Evolutionary conservation across 768 basidiomycete genomes (phyloP), one percentile per base, ranked within the genome.

Genomic region (Mycena belliarum): DNA sequence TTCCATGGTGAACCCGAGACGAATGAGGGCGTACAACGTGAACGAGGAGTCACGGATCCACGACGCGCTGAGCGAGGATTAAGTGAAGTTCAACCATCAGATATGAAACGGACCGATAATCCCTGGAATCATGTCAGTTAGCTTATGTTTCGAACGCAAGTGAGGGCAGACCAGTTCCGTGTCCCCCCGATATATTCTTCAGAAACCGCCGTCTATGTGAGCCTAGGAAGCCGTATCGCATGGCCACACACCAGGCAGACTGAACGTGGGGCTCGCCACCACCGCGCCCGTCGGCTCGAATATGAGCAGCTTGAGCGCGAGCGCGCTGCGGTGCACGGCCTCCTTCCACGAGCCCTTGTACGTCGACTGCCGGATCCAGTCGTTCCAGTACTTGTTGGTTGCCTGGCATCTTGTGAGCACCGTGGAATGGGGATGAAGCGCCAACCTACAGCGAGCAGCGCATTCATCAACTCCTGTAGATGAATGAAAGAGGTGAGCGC

Each of bases 21-120:
- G 82, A 55, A 98, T 88, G 37, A 98, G 80, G 0, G 95, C 96
- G 67, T 98, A 99, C 6, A 98, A 81, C 1, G 93, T 94, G 78
- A 99, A 99, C 0, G 91, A 92, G 0, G 94, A 88, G 68, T 99
- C 96, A n/a, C 96, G 87, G 66, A 98, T 93, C 91, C 91, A 93
- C 1, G 89, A 91, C 4, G 86, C 87, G 21, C 89, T 89, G 59
- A 24, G 51, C 7, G 29, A 12, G 29, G 7, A 32, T 32, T 32
- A 12, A 32, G 12, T 32, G 12, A 32, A 32, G 6, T 32, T 11
- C 28, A 14, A 18, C 26, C 12, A 15, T 8, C 18, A n/a, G n/a
- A 60, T 24, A 23, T 12, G 26, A 23, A 18, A 63, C 67, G 25
- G 65, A 86, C 78, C 87, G 79, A 62, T 89, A 88, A 66, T 89